These are phyloP conservation scores for Hyphodiscus sp. DNA, from an alignment of 2,329 filamentous ascomycete genomes.

Conservation along the genomic window DNA sequence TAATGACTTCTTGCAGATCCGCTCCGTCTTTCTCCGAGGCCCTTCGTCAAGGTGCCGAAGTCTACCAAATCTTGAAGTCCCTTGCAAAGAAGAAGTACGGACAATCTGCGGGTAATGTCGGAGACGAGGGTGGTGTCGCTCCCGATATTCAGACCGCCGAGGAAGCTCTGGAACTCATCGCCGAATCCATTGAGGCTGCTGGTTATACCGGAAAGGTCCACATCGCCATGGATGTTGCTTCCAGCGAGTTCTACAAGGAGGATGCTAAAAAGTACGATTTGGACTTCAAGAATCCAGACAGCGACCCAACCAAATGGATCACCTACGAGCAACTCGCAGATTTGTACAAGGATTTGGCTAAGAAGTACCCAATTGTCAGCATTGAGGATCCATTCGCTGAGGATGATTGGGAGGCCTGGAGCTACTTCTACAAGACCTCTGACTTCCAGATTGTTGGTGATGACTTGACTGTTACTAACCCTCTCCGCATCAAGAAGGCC, in stretches of 20 bases:
- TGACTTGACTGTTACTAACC: slow-evolving; percentile 98
- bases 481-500: slow-evolving; percentile 97
- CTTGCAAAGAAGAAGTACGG: slow-evolving; percentile 99
- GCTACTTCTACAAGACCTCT: slow-evolving; percentile 99
- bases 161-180: slow-evolving; percentile 95
- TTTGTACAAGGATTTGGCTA: slow-evolving; percentile 77
- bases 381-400: slow-evolving; percentile 99
- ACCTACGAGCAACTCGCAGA: slow-evolving; percentile 95
- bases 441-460: slow-evolving; percentile 98
- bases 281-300: slow-evolving; percentile 99
- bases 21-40: slow-evolving; percentile 92
- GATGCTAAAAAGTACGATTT: slow-evolving; percentile 99
- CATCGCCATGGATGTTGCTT: slow-evolving; percentile 99
- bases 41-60: slow-evolving; percentile 92
- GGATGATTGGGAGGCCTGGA: slow-evolving; percentile 99
- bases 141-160: slow-evolving; percentile 96
- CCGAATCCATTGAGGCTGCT: slow-evolving; percentile 85
- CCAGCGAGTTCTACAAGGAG: slow-evolving; percentile 98
- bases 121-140: slow-evolving; percentile 98
- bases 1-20: slow-evolving; percentile 41
- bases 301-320: slow-evolving; percentile 94
- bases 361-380: slow-evolving; percentile 97
- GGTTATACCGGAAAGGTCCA: slow-evolving; percentile 95
- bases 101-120: slow-evolving; percentile 96
- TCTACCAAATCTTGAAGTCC: slow-evolving; percentile 96